Conservation (phyloP, 805 yeast species). For the Yarrowia sp. region DNA sequence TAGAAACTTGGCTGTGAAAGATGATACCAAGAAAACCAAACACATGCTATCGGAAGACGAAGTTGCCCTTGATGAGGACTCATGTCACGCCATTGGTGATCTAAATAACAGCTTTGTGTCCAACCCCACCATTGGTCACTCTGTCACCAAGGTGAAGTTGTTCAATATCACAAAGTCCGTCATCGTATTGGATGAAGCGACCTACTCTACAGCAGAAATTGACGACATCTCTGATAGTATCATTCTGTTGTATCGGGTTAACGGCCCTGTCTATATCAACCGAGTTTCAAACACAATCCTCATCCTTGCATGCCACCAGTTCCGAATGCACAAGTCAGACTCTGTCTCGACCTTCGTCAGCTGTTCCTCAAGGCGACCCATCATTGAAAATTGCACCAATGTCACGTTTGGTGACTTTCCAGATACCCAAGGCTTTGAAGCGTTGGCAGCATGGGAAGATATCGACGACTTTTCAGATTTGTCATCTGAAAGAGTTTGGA, state of each 20-base stretch:
- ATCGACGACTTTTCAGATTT: conserved; percentile 27
- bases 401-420: conserved; percentile 35
- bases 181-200: conserved; percentile 9
- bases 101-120: background rate
- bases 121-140: background rate
- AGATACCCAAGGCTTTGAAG: background rate
- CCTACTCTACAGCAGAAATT: conserved; percentile 24
- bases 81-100: background rate
- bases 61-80: background rate
- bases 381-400: conserved; percentile 10
- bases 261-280: conserved; percentile 28
- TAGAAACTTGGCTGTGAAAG: conserved; percentile 9
- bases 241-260: conserved; percentile 5
- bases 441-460: conserved; percentile 10
- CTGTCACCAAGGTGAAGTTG: conserved; percentile 6
- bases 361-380: conserved; percentile 24
- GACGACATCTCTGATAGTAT: conserved; percentile 15
- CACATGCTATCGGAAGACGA: background rate
- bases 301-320: conserved; percentile 30
- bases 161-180: conserved; percentile 4
- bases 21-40: background rate
- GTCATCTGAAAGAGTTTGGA: conserved; percentile 7
- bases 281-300: conserved; percentile 10
- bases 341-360: conserved; percentile 13
- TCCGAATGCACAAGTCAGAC: conserved; percentile 33